Evolutionary conservation across 2,329 filamentous ascomycete genomes (phyloP), one percentile per base, ranked within the genome.

Genomic region (Sporothrix euskadiensis): DNA sequence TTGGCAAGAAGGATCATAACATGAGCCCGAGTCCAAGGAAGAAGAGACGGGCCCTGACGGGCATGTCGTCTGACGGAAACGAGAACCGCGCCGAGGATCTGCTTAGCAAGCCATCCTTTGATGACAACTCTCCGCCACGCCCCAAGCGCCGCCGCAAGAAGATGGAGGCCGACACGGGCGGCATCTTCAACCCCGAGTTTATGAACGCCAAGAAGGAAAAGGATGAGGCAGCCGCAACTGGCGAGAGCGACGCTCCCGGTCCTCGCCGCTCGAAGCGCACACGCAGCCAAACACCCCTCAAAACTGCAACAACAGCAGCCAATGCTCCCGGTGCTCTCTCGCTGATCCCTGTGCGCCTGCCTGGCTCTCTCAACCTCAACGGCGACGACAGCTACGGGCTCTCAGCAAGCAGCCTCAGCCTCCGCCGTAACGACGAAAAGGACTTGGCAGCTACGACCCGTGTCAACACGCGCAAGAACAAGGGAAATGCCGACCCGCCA

Each of bases 401-500:
- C 19, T 72, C 73, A 3, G 72, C 66, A 5, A 74, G 76, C n/a
- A 77, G 63, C n/a, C 73, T 75, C 10, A 74, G 74, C 3, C 71
- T 75, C 41, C 76, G 78, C 54, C 80, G 81, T 63, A 82, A 75
- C 73, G 81, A 80, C 16, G 84, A 84, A 57, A 84, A 83, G 76
- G 82, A 85, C 63, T 76, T 85, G 9, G 83, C 82, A 0, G 78
- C 81, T 1, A 74, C 84, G 57, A 85, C 84, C 0, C 77, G 81
- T 3, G 78, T 80, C 69, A 86, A 86, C 74, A 86, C 84, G 1
- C 79, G 83, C 39, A 84, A 83, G 75, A 86, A 86, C 74, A 85
- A 84, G 78, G 81, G 77, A 3, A 79, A 76, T 22, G 80, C 84
- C 0, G 72, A 83, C 5, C 77, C 76, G 7, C 82, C 83, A 0